Evolutionary conservation across 805 yeast genomes (phyloP).

Genomic region (Kluyveromyces wickerhamii): DNA sequence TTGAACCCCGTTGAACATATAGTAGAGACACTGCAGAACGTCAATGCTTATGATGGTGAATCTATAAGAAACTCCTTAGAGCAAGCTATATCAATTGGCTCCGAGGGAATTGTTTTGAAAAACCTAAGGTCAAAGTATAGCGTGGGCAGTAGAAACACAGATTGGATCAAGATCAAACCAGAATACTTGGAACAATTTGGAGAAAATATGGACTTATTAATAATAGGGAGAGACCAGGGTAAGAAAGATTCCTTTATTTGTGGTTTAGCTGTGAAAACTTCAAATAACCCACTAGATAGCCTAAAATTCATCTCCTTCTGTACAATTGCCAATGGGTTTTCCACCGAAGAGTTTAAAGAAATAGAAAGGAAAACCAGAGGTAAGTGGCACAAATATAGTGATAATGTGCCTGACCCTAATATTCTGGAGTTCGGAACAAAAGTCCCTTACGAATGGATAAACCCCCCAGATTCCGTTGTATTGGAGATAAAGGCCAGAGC

Average conservation of each 20-base stretch:
- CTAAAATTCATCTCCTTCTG: conserved; percentile 57
- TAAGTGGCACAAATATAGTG: conserved; percentile 47
- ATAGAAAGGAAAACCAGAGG: conserved; percentile 51
- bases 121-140: conserved; percentile 49
- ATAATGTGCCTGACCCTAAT: conserved; percentile 34
- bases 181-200: conserved; percentile 83
- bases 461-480: conserved; percentile 70
- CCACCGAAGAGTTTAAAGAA: conserved; percentile 48
- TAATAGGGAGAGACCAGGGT: conserved; percentile 73
- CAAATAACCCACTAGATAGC: conserved; percentile 16
- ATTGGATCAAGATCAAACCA: conserved; percentile 90
- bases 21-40: conserved; percentile 41
- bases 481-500: conserved; percentile 79
- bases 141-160: conserved; percentile 49
- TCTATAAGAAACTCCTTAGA: conserved; percentile 52
- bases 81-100: conserved; percentile 48
- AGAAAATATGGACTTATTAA: conserved; percentile 70
- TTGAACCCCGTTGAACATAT: conserved; percentile 37
- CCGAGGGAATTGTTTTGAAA: conserved; percentile 82
- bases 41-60: conserved; percentile 35
- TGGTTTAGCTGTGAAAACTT: conserved; percentile 49
- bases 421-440: conserved; percentile 49
- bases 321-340: conserved; percentile 78
- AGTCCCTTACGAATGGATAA: conserved; percentile 68
- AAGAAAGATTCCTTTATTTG: conserved; percentile 63